A percentile compares a stretch with the other conserved stretches of the same genome.
phyloP scores from a whole-genome alignment of 2,329 filamentous ascomycete species.

The Scortechinia acanthostroma region DNA sequence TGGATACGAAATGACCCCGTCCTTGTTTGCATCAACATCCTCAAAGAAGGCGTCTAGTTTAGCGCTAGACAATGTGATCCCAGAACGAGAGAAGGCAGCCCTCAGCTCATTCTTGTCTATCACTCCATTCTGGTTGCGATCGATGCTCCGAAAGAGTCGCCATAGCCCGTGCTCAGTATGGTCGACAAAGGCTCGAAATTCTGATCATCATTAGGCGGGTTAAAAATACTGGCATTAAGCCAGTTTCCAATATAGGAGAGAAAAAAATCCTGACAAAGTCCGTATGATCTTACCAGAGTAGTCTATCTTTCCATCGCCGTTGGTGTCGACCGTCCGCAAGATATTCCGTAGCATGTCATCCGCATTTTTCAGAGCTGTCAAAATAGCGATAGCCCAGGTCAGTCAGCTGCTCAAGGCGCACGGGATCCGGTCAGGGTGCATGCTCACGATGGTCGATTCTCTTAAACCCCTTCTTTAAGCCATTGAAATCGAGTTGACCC shows the following conservation, averaged over 20 bases:
- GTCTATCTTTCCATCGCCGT: slow-evolving; percentile 58
- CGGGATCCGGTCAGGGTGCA: background rate
- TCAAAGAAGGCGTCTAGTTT: slow-evolving; percentile 59
- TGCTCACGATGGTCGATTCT: slow-evolving; percentile 61
- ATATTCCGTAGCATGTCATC: slow-evolving; percentile 54
- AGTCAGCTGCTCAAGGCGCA: background rate
- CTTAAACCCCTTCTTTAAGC: slow-evolving; percentile 53
- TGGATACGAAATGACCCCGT: slow-evolving; percentile 57
- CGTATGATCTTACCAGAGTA: slow-evolving; percentile 40
- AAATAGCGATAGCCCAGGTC: slow-evolving; percentile 5
- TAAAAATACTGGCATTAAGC: background rate
- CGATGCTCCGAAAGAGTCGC: slow-evolving; percentile 55
- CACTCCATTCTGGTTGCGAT: slow-evolving; percentile 53
- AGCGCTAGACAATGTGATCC: slow-evolving; percentile 47
- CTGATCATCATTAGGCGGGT: slow-evolving; percentile 21
- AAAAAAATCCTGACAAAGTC: too few species aligned
- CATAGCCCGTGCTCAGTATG: slow-evolving; percentile 55
- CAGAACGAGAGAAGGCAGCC: slow-evolving; percentile 47
- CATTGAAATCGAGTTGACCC: slow-evolving; percentile 52
- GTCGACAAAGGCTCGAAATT: slow-evolving; percentile 58
- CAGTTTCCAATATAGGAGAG: too few species aligned
- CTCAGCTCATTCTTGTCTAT: slow-evolving; percentile 56
- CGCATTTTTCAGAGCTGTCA: slow-evolving; percentile 59
- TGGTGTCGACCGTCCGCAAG: slow-evolving; percentile 53
- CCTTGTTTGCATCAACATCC: slow-evolving; percentile 57